Percentiles rank a stretch among this genome's conserved stretches.
Evolutionary conservation across 768 basidiomycete genomes (phyloP).

Genomic region (Phaeotremella fagi): DNA sequence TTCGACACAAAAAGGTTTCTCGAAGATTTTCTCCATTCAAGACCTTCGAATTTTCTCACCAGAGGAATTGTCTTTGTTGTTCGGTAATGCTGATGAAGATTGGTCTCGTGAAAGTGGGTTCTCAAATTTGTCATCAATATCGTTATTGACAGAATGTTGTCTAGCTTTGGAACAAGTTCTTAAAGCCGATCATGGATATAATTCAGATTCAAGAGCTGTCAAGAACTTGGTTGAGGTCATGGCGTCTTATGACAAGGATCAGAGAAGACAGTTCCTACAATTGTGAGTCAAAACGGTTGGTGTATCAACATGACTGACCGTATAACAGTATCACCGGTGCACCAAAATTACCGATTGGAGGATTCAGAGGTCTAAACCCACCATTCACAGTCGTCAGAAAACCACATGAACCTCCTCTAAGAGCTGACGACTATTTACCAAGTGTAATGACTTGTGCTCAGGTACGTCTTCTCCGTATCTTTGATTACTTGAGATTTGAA

Average conservation of each 20-base stretch:
- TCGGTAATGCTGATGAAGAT: constrained; percentile 96
- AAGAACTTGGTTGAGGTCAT: constrained; percentile 81
- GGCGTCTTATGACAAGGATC: constrained; percentile 66
- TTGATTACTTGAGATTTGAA: neutral
- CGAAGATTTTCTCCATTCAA: constrained; percentile 82
- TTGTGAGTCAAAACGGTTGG: constrained; percentile 52
- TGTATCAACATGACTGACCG: neutral
- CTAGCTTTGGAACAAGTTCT: constrained; percentile 79
- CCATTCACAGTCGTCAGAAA: constrained; percentile 94
- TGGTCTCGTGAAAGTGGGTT: constrained; percentile 89
- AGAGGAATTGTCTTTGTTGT: constrained; percentile 91
- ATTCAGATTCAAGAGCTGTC: constrained; percentile 87
- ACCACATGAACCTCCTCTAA: constrained; percentile 84
- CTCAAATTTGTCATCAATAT: too few species aligned
- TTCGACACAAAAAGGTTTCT: constrained; percentile 36
- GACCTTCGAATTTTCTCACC: constrained; percentile 89
- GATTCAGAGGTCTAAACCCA: constrained; percentile 91
- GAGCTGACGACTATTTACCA: constrained; percentile 88
- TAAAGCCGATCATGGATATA: constrained; percentile 98
- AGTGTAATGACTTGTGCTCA: constrained; percentile 94
- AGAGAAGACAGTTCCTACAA: constrained; percentile 82
- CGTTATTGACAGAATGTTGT: neutral
- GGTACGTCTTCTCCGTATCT: constrained; percentile 19
- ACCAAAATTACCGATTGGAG: constrained; percentile 91
- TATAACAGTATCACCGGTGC: constrained; percentile 73